Percentiles rank a stretch among this genome's conserved stretches.
Evolutionary conservation across 2,329 filamentous ascomycete species (phyloP).

Genomic region (Alternaria panax): DNA sequence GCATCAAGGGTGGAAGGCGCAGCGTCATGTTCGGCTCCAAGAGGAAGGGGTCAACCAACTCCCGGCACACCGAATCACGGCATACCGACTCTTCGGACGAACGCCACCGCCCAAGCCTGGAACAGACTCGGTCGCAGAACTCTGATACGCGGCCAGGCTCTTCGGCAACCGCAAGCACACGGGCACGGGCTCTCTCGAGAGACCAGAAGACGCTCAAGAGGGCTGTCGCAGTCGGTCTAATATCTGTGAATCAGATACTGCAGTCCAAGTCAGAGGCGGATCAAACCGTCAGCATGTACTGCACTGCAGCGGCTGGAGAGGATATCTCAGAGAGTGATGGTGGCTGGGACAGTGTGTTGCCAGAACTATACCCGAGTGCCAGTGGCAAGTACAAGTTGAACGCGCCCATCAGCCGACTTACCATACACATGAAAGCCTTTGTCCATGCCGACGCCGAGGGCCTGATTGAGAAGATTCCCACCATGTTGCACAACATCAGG

Average conservation of each 20-base stretch:
- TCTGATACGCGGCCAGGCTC: conserved; percentile 40
- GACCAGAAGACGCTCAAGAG: conserved; percentile 66
- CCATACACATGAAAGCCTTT: conserved; percentile 81
- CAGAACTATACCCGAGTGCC: conserved; percentile 68
- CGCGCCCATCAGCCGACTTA: conserved; percentile 75
- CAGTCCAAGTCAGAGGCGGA: conserved; percentile 76
- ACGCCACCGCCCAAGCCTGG: conserved; percentile 31
- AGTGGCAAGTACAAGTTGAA: conserved; percentile 79
- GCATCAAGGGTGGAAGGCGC: conserved; percentile 54
- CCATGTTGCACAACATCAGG: conserved; percentile 79
- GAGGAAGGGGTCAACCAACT: conserved; percentile 53
- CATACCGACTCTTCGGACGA: conserved; percentile 26
- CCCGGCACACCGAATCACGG: conserved; percentile 25
- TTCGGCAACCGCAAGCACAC: conserved; percentile 35
- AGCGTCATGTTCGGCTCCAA: conserved; percentile 73
- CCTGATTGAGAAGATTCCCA: conserved; percentile 86
- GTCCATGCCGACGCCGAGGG: conserved; percentile 77
- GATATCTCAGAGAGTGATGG: conserved; percentile 59
- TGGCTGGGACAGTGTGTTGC: conserved; percentile 76
- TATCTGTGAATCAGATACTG: conserved; percentile 78
- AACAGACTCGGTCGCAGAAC: conserved; percentile 31
- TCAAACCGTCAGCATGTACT: conserved; percentile 79
- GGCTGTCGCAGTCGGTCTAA: conserved; percentile 76
- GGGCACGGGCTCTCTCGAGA: conserved; percentile 39
- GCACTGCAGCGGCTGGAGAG: conserved; percentile 58